Base-by-base conservation (phyloP, 2,329 filamentous ascomycete genomes). In the Colletotrichum euphorbiae region DNA sequence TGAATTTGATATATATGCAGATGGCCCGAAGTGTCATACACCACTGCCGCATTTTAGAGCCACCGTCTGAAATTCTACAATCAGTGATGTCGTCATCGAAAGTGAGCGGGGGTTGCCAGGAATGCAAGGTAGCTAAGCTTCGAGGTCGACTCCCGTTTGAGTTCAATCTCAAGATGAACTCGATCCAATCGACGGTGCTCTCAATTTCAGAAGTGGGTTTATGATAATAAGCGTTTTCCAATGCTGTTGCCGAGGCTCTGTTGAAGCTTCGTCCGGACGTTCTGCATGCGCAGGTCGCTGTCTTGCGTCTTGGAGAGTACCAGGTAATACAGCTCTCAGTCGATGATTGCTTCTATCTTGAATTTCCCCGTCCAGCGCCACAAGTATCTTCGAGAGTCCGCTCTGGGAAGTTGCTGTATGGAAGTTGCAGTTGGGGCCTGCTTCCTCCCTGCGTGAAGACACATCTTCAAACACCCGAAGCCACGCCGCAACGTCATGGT, bases 301-400 rank as follows among this genome's bases (percentile, higher is more conserved):
- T 17, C 13, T 15, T 21, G 9, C 4, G 13, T 12, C 8, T 50
- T 54, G 6, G 21, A 24, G 11, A 65, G 21, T 3, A 61, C 46
- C 4, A 68, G 19, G 6, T 68, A 64, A 64, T 11, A 68, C 31
- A 12, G 50, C 7, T 4, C 46, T 50, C 7, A 64, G 11, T 1
- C n/a, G 5, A 24, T 19, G 82, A 52, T 11, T 54, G 36, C 28
- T 24, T 11, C 55, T 36, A 12, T 59, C n/a, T n/a, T 2, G 19
- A 5, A 43, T 42, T 8, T 68, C 60, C 6, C 60, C 43, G 12
- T 64, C 65, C 3, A 68, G 24, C 4, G 65, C 31, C 8, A 64
- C 38, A 6, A 52, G 19, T 6, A 64, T 51, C 11, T 48, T 36
- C 15, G 46, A 21, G 19, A 17, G 38, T 0, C 31, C 19, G 1